Conservation (phyloP, 1,284 basidiomycete species). For the Vanrija sp. region DNA sequence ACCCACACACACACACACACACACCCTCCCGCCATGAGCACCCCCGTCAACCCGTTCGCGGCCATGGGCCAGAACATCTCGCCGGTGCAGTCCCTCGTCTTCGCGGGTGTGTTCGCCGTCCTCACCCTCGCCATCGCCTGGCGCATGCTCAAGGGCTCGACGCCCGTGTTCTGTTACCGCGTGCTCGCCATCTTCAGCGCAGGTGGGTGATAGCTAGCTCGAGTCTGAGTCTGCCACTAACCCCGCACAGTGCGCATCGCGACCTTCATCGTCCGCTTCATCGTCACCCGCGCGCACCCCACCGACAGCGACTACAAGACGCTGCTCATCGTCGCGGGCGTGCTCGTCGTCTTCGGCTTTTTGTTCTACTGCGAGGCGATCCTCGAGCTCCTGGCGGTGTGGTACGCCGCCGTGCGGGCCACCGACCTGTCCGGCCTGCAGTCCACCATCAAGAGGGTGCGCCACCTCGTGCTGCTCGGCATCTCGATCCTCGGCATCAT, state of each 20-base stretch:
- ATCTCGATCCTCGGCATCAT: background rate
- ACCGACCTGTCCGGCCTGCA: background rate
- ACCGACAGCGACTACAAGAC: background rate
- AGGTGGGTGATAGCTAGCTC: too few relatives aligned
- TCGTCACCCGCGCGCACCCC: background rate
- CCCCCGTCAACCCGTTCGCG: too few relatives aligned
- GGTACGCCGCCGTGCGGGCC: background rate
- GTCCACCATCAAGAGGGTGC: background rate
- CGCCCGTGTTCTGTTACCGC: background rate
- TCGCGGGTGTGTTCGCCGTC: background rate
- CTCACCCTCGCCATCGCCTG: background rate
- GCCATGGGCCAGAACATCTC: too few relatives aligned
- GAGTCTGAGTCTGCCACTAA: background rate
- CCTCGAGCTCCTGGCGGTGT: constrained; percentile 7
- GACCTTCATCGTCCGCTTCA: constrained; percentile 3
- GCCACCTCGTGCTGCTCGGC: background rate
- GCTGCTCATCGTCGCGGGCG: constrained; percentile 7
- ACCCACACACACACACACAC: too few relatives aligned
- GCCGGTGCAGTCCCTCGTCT: background rate
- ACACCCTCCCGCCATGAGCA: too few relatives aligned
- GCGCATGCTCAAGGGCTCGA: background rate
- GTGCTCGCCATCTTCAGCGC: constrained; percentile 1
- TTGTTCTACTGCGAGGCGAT: constrained; percentile 8
- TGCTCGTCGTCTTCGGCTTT: constrained; percentile 6
- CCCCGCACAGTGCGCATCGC: constrained; percentile 2